Conservation (phyloP, 352 stramenopile species). For the Globisporangium alternatum region DNA sequence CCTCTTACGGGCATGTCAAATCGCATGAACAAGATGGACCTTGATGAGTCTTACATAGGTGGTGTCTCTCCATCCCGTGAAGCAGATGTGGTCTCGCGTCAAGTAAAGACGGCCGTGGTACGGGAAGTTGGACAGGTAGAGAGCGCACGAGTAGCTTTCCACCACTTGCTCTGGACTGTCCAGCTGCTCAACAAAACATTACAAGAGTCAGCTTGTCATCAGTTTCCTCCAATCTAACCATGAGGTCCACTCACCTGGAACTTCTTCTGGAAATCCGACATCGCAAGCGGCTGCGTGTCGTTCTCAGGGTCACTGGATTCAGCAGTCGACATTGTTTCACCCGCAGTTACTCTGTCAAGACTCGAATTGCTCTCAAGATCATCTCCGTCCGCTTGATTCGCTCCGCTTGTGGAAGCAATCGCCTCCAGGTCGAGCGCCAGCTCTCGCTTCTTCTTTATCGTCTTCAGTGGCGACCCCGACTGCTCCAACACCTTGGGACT, state of each 20-base stretch:
- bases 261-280: constrained; percentile 80
- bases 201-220: background rate
- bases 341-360: constrained; percentile 3
- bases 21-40: constrained; percentile 6
- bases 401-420: constrained; percentile 3
- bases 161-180: constrained; percentile 74
- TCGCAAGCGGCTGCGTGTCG: constrained; percentile 43
- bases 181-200: constrained; percentile 29
- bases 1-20: too few species aligned
- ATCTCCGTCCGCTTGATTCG: background rate
- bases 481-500: constrained; percentile 11
- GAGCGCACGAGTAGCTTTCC: constrained; percentile 79
- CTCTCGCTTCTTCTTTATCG: constrained; percentile 3
- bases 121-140: constrained; percentile 80
- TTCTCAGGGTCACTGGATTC: constrained; percentile 22
- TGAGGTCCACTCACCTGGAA: constrained; percentile 50
- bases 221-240: background rate
- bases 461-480: constrained; percentile 6
- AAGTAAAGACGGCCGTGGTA: constrained; percentile 80
- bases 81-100: constrained; percentile 72
- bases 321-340: constrained; percentile 10
- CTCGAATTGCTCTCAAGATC: background rate
- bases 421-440: constrained; percentile 15
- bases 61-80: constrained; percentile 79
- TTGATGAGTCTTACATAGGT: constrained; percentile 53